Evolutionary conservation across 2,329 filamentous ascomycete species (phyloP).

Genomic region (Epichloe glyceriae): DNA sequence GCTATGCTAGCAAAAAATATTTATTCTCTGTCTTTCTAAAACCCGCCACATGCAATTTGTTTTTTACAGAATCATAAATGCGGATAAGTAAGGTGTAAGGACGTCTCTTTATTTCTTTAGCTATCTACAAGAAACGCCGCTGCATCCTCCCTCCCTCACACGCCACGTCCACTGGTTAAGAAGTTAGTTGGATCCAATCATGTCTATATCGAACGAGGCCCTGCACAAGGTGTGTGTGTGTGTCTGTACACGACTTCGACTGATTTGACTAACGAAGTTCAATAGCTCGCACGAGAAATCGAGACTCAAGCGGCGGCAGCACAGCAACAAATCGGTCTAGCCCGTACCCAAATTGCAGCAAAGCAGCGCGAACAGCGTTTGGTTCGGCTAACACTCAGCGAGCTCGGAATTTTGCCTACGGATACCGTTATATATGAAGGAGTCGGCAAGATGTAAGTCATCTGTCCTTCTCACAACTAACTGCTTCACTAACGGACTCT

Average conservation of each 20-base stretch:
- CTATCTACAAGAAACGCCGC: too few relatives aligned
- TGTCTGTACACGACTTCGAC: too few relatives aligned
- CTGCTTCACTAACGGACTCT: not conserved
- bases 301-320: slow-evolving; percentile 78
- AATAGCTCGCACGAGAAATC: slow-evolving; percentile 80
- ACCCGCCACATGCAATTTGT: too few relatives aligned
- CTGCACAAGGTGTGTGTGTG: slow-evolving; percentile 62
- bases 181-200: slow-evolving; percentile 22
- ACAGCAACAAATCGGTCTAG: slow-evolving; percentile 82
- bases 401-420: slow-evolving; percentile 62
- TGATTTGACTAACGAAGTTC: not conserved
- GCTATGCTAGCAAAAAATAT: too few relatives aligned
- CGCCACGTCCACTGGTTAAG: too few relatives aligned
- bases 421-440: slow-evolving; percentile 84
- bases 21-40: too few relatives aligned
- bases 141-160: too few relatives aligned
- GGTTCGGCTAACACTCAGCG: slow-evolving; percentile 72
- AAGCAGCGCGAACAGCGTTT: slow-evolving; percentile 86
- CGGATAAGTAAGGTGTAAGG: too few relatives aligned
- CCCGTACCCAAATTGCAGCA: slow-evolving; percentile 67
- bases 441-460: slow-evolving; percentile 82
- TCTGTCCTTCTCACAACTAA: not conserved
- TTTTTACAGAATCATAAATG: too few relatives aligned
- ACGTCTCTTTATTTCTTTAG: too few relatives aligned
- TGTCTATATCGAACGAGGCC: slow-evolving; percentile 91